Evolutionary conservation across 1,284 basidiomycete species (phyloP).

Genomic region (Tilletia setariae): DNA sequence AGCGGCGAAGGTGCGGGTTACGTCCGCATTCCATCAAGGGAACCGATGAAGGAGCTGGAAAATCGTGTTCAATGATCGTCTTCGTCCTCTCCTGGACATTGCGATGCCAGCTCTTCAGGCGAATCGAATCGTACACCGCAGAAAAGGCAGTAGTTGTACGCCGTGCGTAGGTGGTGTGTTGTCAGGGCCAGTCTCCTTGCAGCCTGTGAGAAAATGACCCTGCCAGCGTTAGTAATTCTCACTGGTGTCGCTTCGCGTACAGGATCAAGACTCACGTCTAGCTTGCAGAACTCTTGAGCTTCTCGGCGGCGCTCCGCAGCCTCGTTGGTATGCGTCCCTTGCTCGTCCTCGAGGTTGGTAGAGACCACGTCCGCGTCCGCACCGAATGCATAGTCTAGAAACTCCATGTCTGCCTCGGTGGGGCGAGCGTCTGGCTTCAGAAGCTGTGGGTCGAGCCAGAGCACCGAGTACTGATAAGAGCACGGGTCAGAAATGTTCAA

Average conservation of each 20-base stretch:
- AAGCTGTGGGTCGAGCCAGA: slow-evolving; percentile 21
- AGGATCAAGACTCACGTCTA: slow-evolving; percentile 14
- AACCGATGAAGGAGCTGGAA: too few species aligned
- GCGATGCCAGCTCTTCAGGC: slow-evolving; percentile 16
- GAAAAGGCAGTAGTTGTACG: slow-evolving; percentile 27
- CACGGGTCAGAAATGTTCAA: neutral
- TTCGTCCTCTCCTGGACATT: slow-evolving; percentile 25
- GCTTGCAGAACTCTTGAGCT: slow-evolving; percentile 15
- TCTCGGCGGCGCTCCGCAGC: slow-evolving; percentile 5
- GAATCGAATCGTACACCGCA: slow-evolving; percentile 21
- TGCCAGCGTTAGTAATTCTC: neutral
- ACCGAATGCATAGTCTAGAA: neutral
- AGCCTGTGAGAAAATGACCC: slow-evolving; percentile 6
- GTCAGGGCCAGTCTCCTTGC: slow-evolving; percentile 18
- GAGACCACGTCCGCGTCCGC: neutral
- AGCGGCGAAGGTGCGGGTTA: too few species aligned
- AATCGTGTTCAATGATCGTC: slow-evolving; percentile 18
- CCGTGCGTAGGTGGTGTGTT: slow-evolving; percentile 19
- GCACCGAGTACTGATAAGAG: slow-evolving; percentile 15
- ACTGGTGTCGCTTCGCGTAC: neutral
- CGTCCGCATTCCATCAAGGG: too few species aligned
- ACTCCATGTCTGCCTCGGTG: slow-evolving; percentile 17
- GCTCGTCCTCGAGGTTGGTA: neutral
- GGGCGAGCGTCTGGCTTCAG: slow-evolving; percentile 15
- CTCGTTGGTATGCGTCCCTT: neutral